Percentiles rank a stretch among this genome's conserved stretches.
These are phyloP conservation scores for Vitis rotundifolia DNA, from an alignment of 164 flowering plant genomes.

Conservation along the genomic window DNA sequence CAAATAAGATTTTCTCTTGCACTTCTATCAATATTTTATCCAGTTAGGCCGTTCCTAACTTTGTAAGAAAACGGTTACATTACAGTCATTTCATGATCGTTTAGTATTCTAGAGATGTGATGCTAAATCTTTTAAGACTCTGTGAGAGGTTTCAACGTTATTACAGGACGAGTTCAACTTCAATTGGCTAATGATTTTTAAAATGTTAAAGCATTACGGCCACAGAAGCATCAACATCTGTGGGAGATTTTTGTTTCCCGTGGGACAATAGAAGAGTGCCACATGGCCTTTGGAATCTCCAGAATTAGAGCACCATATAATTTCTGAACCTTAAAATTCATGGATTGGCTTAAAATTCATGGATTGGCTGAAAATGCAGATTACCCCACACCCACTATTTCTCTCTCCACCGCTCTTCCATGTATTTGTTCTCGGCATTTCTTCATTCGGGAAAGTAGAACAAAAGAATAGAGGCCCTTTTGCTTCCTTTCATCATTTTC, in stretches of 20 bases:
- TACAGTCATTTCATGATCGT: too few species aligned
- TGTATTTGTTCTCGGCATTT: too few species aligned
- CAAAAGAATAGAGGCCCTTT: neutral
- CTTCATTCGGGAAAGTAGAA: neutral
- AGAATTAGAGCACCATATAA: conserved; percentile 7
- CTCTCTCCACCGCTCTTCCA: neutral
- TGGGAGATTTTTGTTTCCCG: conserved; percentile 7
- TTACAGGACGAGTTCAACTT: neutral
- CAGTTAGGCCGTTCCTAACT: too few species aligned
- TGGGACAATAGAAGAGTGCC: conserved; percentile 6
- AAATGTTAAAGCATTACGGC: too few species aligned
- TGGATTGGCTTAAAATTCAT: conserved; percentile 26
- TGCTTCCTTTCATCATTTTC: neutral
- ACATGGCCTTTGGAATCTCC: conserved; percentile 21
- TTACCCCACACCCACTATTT: neutral
- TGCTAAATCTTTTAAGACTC: too few species aligned
- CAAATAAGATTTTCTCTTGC: too few species aligned
- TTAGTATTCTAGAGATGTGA: too few species aligned
- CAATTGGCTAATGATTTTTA: too few species aligned
- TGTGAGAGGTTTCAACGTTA: too few species aligned
- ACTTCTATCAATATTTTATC: too few species aligned
- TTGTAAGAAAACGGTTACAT: too few species aligned
- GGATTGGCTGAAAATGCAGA: conserved; percentile 27
- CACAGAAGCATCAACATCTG: neutral
- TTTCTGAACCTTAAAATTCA: conserved; percentile 1